Percentiles rank a stretch among this genome's conserved stretches.
phyloP scores from a whole-genome alignment of 345 rosid genomes.

The Abelmoschus esculentus region DNA sequence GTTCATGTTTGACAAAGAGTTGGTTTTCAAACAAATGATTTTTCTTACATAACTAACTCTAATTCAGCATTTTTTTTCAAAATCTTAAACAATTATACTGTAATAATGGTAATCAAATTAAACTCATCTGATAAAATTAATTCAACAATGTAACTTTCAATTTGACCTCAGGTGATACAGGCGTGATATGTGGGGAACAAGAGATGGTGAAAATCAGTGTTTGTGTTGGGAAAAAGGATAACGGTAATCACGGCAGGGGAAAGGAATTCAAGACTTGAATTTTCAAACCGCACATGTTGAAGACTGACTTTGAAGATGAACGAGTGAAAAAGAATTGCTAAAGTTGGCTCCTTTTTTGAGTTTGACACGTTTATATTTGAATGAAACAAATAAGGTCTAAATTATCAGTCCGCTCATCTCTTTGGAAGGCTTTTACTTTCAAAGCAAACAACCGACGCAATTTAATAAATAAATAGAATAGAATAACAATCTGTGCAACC shows the following conservation, averaged over 20 bases:
- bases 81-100: no score
- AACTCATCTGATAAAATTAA: neutral
- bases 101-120: neutral
- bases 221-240: neutral
- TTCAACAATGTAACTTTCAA: neutral
- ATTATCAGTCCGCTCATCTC: slow-evolving; percentile 25
- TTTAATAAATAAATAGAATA: no score
- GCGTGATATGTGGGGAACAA: slow-evolving; percentile 20
- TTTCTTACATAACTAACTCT: neutral
- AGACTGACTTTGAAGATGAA: slow-evolving; percentile 5
- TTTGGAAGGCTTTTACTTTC: slow-evolving; percentile 8
- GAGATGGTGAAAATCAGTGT: neutral
- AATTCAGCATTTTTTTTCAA: neutral
- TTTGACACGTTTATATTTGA: neutral
- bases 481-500: neutral
- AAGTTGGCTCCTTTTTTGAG: no score
- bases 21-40: slow-evolving; percentile 16
- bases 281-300: slow-evolving; percentile 15
- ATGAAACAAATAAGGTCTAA: slow-evolving; percentile 16
- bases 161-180: neutral
- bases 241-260: slow-evolving; percentile 22
- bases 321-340: neutral
- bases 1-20: slow-evolving; percentile 20
- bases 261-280: neutral
- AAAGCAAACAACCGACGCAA: no score